Conservation (phyloP, 2,329 filamentous ascomycete genomes). For the Exophiala viscosa region DNA sequence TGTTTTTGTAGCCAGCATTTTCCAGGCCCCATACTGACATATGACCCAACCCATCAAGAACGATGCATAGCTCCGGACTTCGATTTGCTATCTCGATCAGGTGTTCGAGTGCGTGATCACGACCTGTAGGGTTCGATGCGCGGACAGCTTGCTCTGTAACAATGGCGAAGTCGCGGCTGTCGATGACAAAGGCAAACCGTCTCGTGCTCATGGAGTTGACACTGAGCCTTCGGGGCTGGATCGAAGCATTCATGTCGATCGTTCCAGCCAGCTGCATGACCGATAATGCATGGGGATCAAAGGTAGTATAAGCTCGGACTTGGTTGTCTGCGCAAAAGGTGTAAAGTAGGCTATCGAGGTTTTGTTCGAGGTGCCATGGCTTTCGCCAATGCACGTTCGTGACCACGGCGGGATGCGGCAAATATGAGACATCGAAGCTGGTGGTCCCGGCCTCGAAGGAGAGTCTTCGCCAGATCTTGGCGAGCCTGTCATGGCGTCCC, state of each 20-base stretch:
- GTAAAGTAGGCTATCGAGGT: conserved; percentile 81
- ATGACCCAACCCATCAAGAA: conserved; percentile 75
- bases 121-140: conserved; percentile 55
- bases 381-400: conserved; percentile 82
- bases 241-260: conserved; percentile 70
- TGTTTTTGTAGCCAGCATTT: conserved; percentile 69
- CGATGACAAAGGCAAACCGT: conserved; percentile 75
- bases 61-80: conserved; percentile 80
- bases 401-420: conserved; percentile 78
- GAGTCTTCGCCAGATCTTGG: conserved; percentile 89
- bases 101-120: conserved; percentile 73
- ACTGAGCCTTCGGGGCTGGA: conserved; percentile 54
- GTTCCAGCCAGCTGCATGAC: conserved; percentile 75
- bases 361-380: conserved; percentile 72
- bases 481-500: conserved; percentile 71
- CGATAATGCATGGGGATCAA: conserved; percentile 66
- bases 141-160: conserved; percentile 75
- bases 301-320: conserved; percentile 77
- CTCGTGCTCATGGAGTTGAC: conserved; percentile 40
- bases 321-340: conserved; percentile 79
- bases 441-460: conserved; percentile 79
- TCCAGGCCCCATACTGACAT: conserved; percentile 94
- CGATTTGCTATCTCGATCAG: conserved; percentile 81
- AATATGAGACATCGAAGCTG: conserved; percentile 84
- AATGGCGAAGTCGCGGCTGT: conserved; percentile 72